Evolutionary conservation across 78 protist genomes (phyloP), one percentile per base, ranked within the genome.

Genomic region (Bigelowiella natans): DNA sequence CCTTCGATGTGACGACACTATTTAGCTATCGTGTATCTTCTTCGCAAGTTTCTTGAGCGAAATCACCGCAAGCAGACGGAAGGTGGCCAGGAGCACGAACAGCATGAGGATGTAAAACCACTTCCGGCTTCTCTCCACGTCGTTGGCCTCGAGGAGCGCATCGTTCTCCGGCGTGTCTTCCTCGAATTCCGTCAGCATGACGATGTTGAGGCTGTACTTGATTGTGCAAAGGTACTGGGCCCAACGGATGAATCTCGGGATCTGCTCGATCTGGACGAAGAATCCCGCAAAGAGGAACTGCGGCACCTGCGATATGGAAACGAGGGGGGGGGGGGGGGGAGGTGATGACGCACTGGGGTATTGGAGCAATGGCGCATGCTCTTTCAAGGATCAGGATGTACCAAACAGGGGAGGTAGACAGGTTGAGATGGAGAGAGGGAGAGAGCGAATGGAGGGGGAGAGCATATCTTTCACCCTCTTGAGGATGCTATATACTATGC

Each of bases 191-290:
- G 26, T 0, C 39, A 92, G 92, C 91, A 73, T 89, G 63, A 90
- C 40, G 38, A 31, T 90, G 88, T n/a, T n/a, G n/a, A n/a, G n/a
- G n/a, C n/a, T n/a, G n/a, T 85, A 93, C 89, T 88, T 91, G 86
- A 93, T 86, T 3, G 82, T 36, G 90, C 88, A 86, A 40, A 88
- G n/a, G 38, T 37, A 91, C 93, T 93, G 93, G 34, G 64, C 86
- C 95, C 95, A 93, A 37, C 93, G 92, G 38, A 93, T 2, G 34
- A 2, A 85, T 31, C 2, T 34, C 2, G 95, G 95, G 83, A 93
- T 93, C 82, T 38, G 84, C 82, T 7, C 0, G 89, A 31, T 2
- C 0, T 0, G 0, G 82, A 93, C 29, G 83, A 91, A 89, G 83
- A 93, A 83, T 34, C 95, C 95, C 0, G 93, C 85, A 38, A 84